Conservation (phyloP, 352 stramenopile genomes). For the Globisporangium abappressorium region DNA sequence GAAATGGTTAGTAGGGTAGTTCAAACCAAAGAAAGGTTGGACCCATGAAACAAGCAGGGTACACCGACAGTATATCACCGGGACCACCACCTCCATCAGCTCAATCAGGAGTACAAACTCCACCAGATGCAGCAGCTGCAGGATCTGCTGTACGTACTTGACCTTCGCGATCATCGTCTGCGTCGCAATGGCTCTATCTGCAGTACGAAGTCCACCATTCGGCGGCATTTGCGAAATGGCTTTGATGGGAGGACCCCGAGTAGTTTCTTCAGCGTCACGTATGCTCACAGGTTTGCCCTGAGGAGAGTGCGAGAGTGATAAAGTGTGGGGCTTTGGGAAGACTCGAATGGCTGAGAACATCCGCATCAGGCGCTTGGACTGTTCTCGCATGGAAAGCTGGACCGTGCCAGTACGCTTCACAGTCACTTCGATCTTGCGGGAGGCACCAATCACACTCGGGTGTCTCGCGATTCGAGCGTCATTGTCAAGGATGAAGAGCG, state of each 20-base stretch:
- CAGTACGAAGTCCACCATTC: too few species aligned
- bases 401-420: background rate
- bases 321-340: too few species aligned
- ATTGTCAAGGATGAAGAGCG: background rate
- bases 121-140: conserved; percentile 21
- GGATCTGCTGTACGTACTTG: conserved; percentile 14
- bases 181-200: background rate
- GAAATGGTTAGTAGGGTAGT: too few species aligned
- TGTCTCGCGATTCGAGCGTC: background rate
- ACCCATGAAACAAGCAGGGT: conserved; percentile 11
- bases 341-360: too few species aligned
- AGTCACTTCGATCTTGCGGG: background rate
- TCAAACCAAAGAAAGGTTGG: too few species aligned
- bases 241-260: too few species aligned
- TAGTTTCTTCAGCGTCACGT: too few species aligned
- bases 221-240: too few species aligned
- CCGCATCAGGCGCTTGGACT: too few species aligned
- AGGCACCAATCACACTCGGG: background rate
- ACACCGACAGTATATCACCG: conserved; percentile 9
- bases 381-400: background rate
- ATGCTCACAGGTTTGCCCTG: too few species aligned
- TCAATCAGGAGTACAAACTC: conserved; percentile 28
- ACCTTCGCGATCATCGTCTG: background rate
- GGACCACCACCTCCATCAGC: conserved; percentile 22
- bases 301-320: too few species aligned